These are phyloP conservation scores for Pyrenophora teres DNA, from an alignment of 2,329 filamentous ascomycete species.

Conservation along the genomic window DNA sequence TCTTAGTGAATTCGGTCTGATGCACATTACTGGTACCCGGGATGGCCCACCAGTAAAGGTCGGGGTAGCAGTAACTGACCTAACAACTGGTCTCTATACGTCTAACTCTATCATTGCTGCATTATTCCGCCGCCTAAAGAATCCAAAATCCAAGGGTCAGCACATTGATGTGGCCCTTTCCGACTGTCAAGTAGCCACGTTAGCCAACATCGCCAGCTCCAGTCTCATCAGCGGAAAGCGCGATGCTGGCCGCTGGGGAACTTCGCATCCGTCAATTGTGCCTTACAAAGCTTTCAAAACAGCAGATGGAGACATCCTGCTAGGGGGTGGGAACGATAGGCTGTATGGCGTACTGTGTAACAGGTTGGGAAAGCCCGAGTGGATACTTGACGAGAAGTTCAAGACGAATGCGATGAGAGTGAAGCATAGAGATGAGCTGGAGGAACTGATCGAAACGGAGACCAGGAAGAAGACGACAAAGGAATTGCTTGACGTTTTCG, in stretches of 20 bases:
- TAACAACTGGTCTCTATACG: constrained; percentile 94
- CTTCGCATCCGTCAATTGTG: constrained; percentile 97
- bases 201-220: constrained; percentile 95
- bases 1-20: constrained; percentile 80
- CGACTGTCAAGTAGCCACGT: constrained; percentile 91
- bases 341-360: constrained; percentile 65
- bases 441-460: constrained; percentile 75
- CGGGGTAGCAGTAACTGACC: constrained; percentile 92
- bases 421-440: constrained; percentile 74
- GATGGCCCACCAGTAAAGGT: constrained; percentile 95
- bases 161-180: constrained; percentile 90
- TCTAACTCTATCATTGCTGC: constrained; percentile 96
- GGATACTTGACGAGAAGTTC: constrained; percentile 62
- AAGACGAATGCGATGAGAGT: constrained; percentile 64
- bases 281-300: constrained; percentile 85
- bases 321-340: constrained; percentile 68
- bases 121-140: constrained; percentile 70
- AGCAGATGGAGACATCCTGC: constrained; percentile 64
- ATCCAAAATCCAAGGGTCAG: constrained; percentile 75
- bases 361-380: constrained; percentile 62
- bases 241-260: constrained; percentile 92
- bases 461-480: constrained; percentile 78
- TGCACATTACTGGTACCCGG: constrained; percentile 93
- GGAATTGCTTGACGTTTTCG: constrained; percentile 84
- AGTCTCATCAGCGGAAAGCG: constrained; percentile 85